These are phyloP conservation scores for Alloascoidea africana DNA, from an alignment of 805 yeast genomes.

Conservation along the genomic window DNA sequence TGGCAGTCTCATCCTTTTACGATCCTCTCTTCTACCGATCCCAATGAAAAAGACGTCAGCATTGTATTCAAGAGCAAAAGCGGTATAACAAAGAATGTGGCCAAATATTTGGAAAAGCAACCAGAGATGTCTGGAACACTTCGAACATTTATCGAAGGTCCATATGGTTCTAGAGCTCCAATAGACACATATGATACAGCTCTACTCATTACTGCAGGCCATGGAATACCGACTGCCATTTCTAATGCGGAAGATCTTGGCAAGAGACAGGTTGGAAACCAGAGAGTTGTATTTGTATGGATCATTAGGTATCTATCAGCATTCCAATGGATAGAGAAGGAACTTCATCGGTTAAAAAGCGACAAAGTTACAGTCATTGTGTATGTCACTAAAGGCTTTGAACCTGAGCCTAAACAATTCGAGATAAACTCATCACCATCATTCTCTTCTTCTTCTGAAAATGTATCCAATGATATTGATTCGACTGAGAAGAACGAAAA, in stretches of 20 bases:
- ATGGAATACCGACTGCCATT: too few relatives aligned
- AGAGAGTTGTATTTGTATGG: conserved; percentile 16
- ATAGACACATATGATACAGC: conserved; percentile 22
- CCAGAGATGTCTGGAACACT: conserved; percentile 15
- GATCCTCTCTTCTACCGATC: too few relatives aligned
- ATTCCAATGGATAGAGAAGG: conserved; percentile 15
- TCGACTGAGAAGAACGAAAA: too few relatives aligned
- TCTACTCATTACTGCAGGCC: conserved; percentile 29
- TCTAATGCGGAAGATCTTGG: conserved; percentile 10
- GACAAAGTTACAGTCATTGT: conserved; percentile 16
- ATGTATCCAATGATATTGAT: too few relatives aligned
- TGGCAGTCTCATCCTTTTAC: conserved; percentile 75
- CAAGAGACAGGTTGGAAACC: conserved; percentile 4
- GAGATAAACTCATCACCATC: too few relatives aligned
- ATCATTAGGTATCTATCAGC: conserved; percentile 13
- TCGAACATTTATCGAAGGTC: conserved; percentile 40
- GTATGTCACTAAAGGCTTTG: conserved; percentile 21
- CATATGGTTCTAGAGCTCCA: conserved; percentile 37
- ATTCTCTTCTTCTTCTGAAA: too few relatives aligned
- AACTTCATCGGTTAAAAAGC: conserved; percentile 11
- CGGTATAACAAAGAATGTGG: conserved; percentile 38
- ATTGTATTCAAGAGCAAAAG: conserved; percentile 20
- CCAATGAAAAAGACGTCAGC: conserved; percentile 9
- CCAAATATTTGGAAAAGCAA: conserved; percentile 17
- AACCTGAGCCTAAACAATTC: too few relatives aligned